Base-by-base conservation (phyloP, 177 flowering plant genomes). In the Vitis hybrid region DNA sequence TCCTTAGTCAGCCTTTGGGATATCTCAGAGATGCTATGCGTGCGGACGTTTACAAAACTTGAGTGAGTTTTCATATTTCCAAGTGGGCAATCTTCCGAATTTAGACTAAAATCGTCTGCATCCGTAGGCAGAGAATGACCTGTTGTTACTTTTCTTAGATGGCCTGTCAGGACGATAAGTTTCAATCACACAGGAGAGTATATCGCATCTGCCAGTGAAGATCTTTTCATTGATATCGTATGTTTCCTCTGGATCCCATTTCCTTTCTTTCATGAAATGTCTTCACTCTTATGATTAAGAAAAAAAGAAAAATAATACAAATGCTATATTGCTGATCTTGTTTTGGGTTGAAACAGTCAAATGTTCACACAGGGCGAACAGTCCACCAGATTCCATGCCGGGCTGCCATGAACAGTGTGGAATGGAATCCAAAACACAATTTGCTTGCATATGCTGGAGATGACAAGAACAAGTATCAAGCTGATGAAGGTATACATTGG, bases 1-100 rank as follows among this genome's bases (percentile, higher is more conserved):
- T 92, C 98, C 70, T 80, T 95, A 66, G 99, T 95, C 73, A 95
- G 99, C 84, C 94, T 95, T 62, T 95, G 99, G 99, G 97, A 91
- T 82, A 84, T 95, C 52, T 83, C 90, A 64, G 94, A 95, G 84
- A 91, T 93, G 98, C 94, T 93, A 2, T 95, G 99, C 61, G 91
- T 93, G 64, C 84, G 94, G 66, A 93, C 99, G 61, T 95, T 95
- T 76, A 90, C 94, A 65, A 95, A 95, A 80, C 98, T 93, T n/a
- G 98, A 95, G 99, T 95, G 70, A 90, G 95, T 88, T 71, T 67
- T 14, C 51, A 13, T 32, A 62, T 49, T 59, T 45, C 45, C 4
- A 3, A 34, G 14, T 49, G 11, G 3, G 58, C 15, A 5, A 49
- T 19, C 6, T 26, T 30, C 11, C 26, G 32, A 4, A 23, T 14